Percentiles rank a stretch among this genome's conserved stretches.
Evolutionary conservation across 1,284 basidiomycete genomes (phyloP).

Genomic region (Ceratobasidium sp.): DNA sequence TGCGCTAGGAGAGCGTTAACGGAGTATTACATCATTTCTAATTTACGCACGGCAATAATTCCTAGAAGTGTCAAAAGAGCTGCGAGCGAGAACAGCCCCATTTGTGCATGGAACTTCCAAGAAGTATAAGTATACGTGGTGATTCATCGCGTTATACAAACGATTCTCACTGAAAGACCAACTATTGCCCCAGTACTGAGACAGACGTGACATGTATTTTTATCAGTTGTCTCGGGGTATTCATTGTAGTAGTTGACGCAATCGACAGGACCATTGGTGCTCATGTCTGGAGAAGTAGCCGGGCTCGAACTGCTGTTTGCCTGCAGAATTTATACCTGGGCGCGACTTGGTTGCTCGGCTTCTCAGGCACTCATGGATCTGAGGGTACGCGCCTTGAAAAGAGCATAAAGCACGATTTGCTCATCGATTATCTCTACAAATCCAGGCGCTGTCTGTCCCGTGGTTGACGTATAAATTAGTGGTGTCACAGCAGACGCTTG

Average conservation of each 20-base stretch:
- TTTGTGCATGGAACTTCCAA: constrained; percentile 26
- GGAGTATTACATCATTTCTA: no score
- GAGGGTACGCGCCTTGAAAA: no score
- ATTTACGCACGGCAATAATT: constrained; percentile 7
- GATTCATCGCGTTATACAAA: background rate
- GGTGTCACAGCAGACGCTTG: no score
- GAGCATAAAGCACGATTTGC: background rate
- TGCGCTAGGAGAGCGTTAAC: no score
- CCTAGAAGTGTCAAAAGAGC: constrained; percentile 3
- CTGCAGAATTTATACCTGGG: constrained; percentile 7
- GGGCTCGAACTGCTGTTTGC: no score
- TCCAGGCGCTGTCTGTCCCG: background rate
- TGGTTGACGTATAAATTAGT: no score
- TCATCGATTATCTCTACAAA: background rate
- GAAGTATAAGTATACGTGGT: background rate
- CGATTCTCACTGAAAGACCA: constrained; percentile 3
- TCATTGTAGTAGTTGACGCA: constrained; percentile 11
- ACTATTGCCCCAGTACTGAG: constrained; percentile 30
- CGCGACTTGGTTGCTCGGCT: background rate
- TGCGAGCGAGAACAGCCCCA: constrained; percentile 18
- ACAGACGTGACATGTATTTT: constrained; percentile 28
- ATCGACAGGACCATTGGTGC: background rate
- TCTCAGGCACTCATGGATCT: background rate
- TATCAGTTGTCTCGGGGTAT: background rate
- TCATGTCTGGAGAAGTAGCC: background rate